phyloP scores from a whole-genome alignment of 2,329 filamentous ascomycete genomes.

The Penicillium sp. region DNA sequence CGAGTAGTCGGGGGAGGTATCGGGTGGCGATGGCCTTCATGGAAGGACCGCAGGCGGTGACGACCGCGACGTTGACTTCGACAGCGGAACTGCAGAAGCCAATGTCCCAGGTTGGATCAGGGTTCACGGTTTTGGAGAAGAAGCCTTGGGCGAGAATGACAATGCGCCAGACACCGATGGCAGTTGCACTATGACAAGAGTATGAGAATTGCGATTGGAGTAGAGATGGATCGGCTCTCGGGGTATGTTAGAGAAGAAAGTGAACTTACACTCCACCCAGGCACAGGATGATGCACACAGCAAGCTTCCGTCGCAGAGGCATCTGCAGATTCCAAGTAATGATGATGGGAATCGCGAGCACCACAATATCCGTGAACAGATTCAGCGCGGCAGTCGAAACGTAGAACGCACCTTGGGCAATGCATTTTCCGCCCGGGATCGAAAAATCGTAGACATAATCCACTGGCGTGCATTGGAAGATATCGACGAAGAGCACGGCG shows the following conservation, averaged over 20 bases:
- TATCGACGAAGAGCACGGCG: conserved; percentile 32
- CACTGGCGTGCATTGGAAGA: conserved; percentile 39
- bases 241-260: neutral
- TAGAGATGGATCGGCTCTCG: neutral
- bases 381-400: conserved; percentile 33
- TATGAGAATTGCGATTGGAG: neutral
- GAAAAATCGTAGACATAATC: conserved; percentile 29
- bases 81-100: conserved; percentile 36
- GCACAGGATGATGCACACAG: conserved; percentile 35
- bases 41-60: conserved; percentile 36
- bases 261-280: conserved; percentile 32
- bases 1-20: conserved; percentile 27
- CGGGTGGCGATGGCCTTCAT: conserved; percentile 32
- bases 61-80: conserved; percentile 36
- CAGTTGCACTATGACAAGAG: conserved; percentile 28
- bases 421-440: conserved; percentile 30
- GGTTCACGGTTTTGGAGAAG: conserved; percentile 8
- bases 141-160: conserved; percentile 31
- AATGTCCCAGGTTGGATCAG: conserved; percentile 32
- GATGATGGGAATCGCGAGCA: conserved; percentile 37
- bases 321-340: conserved; percentile 38
- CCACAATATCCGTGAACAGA: conserved; percentile 38
- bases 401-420: conserved; percentile 35
- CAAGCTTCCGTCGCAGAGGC: conserved; percentile 33
- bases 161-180: conserved; percentile 36